These are phyloP conservation scores for Cryptomeria japonica DNA, from an alignment of 75 land plant species.

Conservation along the genomic window DNA sequence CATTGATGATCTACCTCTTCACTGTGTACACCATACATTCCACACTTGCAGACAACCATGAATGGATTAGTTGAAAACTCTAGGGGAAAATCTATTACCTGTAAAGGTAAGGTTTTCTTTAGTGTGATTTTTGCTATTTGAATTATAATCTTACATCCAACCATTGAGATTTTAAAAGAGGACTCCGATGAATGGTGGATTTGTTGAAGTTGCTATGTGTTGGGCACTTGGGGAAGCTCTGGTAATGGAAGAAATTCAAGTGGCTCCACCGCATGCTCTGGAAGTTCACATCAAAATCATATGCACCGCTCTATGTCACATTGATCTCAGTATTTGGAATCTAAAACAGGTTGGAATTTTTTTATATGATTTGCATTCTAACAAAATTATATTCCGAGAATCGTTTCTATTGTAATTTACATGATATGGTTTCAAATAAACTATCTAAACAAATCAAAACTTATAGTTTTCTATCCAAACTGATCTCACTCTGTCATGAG, in stretches of 20 bases:
- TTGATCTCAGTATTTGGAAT: slow-evolving; percentile 15
- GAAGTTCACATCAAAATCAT: slow-evolving; percentile 37
- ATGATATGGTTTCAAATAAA: too few species aligned
- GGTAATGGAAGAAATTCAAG: slow-evolving; percentile 30
- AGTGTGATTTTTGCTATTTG: not conserved
- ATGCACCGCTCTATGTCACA: slow-evolving; percentile 17
- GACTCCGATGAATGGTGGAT: not conserved
- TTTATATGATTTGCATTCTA: not conserved
- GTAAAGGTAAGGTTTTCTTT: not conserved
- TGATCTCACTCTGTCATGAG: not conserved
- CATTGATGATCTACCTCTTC: not conserved
- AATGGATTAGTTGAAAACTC: not conserved
- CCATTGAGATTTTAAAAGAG: not conserved
- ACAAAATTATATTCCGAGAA: not conserved
- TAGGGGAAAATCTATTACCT: not conserved
- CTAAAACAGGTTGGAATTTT: not conserved
- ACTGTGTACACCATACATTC: not conserved
- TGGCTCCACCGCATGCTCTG: slow-evolving; percentile 29
- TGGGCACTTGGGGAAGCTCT: slow-evolving; percentile 26
- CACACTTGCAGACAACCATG: not conserved
- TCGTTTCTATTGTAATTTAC: too few species aligned
- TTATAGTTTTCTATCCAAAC: too few species aligned
- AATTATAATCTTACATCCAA: not conserved
- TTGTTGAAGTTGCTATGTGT: slow-evolving; percentile 18
- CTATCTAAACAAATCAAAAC: too few species aligned